Percentiles rank a stretch among this genome's conserved stretches.
Evolutionary conservation across 2,329 filamentous ascomycete genomes (phyloP).

Genomic region (Trichoderma oligosporum): DNA sequence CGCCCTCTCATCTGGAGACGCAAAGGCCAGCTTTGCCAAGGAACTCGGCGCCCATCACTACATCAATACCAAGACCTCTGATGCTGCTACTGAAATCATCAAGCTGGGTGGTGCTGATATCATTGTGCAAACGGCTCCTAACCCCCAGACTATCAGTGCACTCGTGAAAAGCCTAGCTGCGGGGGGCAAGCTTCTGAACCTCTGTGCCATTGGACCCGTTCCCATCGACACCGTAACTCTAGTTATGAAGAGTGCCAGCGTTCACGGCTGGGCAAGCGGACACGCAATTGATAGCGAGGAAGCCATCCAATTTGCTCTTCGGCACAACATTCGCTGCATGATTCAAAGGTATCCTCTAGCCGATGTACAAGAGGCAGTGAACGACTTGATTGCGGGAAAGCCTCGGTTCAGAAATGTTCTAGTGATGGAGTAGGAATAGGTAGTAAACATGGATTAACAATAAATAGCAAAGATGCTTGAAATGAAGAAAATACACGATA

Average conservation of each 20-base stretch:
- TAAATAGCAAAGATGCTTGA: no score
- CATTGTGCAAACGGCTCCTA: conserved; percentile 61
- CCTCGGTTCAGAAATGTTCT: conserved; percentile 46
- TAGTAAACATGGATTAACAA: no score
- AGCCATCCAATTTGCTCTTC: conserved; percentile 61
- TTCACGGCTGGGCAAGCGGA: conserved; percentile 63
- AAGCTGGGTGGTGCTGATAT: conserved; percentile 60
- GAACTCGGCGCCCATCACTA: conserved; percentile 44
- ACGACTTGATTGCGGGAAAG: conserved; percentile 39
- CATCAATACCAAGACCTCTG: conserved; percentile 50
- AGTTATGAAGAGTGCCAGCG: conserved; percentile 50
- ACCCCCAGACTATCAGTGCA: conserved; percentile 49
- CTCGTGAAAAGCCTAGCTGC: conserved; percentile 52
- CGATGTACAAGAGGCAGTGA: conserved; percentile 45
- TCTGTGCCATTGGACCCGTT: conserved; percentile 48
- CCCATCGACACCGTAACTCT: conserved; percentile 43
- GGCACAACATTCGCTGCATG: conserved; percentile 60
- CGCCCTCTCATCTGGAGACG: conserved; percentile 61
- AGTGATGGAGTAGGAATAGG: conserved; percentile 32
- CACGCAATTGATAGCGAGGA: conserved; percentile 61
- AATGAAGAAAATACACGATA: no score
- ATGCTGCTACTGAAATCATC: conserved; percentile 46
- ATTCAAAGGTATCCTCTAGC: conserved; percentile 61
- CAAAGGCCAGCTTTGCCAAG: conserved; percentile 64
- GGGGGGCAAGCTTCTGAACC: conserved; percentile 57